These are phyloP conservation scores for Penicillium expansum DNA, from an alignment of 2,329 filamentous ascomycete genomes.

Conservation along the genomic window DNA sequence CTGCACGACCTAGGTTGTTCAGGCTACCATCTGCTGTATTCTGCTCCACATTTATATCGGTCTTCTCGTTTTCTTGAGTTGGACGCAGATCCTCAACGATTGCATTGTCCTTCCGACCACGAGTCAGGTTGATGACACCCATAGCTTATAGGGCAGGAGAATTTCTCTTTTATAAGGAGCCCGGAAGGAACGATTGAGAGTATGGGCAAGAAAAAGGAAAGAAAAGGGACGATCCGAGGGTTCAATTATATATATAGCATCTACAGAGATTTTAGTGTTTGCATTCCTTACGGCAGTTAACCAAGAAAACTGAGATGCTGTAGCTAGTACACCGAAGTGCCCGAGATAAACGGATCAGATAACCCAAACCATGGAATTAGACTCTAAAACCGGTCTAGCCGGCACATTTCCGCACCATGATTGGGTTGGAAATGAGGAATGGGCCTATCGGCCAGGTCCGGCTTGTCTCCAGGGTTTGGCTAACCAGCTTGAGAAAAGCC, in stretches of 20 bases:
- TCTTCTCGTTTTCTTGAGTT: neutral
- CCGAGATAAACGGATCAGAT: neutral
- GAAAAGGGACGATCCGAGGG: neutral
- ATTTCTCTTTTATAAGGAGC: neutral
- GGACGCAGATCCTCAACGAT: slow-evolving; percentile 2
- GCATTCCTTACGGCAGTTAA: neutral
- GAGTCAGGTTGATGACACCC: slow-evolving; percentile 5
- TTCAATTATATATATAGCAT: neutral
- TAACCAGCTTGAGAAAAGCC: no score
- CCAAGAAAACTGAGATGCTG: neutral
- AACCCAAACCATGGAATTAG: no score
- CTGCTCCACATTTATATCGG: neutral
- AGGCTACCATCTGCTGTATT: neutral
- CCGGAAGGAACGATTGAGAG: neutral
- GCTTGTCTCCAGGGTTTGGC: no score
- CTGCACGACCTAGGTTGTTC: neutral
- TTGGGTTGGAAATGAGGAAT: no score
- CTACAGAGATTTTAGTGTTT: neutral
- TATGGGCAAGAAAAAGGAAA: neutral
- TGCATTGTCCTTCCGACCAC: neutral
- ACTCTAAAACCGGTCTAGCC: no score
- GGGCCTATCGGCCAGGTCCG: no score
- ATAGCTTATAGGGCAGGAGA: neutral
- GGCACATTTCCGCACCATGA: no score
- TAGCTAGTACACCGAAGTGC: neutral